These are phyloP conservation scores for Filosporella fistucella DNA, from an alignment of 495 filamentous ascomycete genomes.

Conservation along the genomic window DNA sequence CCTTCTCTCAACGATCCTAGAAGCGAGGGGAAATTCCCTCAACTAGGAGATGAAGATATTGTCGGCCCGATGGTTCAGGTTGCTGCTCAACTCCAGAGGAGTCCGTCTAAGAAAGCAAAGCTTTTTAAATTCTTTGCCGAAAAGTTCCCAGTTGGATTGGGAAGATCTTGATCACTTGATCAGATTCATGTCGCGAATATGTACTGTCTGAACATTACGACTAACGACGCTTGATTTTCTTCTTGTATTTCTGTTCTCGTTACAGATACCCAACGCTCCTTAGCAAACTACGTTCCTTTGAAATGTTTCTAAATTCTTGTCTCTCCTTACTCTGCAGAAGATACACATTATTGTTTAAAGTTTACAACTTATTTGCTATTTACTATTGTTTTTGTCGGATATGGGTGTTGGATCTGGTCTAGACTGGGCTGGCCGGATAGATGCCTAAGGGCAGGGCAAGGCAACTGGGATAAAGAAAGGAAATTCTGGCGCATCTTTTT, in stretches of 20 bases:
- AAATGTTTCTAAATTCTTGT: neutral
- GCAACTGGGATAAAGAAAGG: no score
- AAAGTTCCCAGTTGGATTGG: constrained; percentile 24
- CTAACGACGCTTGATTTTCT: neutral
- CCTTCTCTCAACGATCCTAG: constrained; percentile 57
- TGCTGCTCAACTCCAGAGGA: constrained; percentile 25
- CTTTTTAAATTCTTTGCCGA: constrained; percentile 35
- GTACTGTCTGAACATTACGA: constrained; percentile 5
- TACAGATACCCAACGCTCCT: constrained; percentile 22
- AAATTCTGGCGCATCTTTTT: no score
- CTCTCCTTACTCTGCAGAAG: neutral
- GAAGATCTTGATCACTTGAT: constrained; percentile 2
- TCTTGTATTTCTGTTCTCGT: neutral
- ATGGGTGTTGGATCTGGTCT: no score
- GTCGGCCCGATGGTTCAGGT: constrained; percentile 85
- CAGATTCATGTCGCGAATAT: neutral
- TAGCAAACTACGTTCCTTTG: constrained; percentile 19
- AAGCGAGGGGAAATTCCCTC: constrained; percentile 78
- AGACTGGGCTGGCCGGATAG: no score
- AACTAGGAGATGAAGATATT: constrained; percentile 83
- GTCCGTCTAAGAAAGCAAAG: constrained; percentile 30
- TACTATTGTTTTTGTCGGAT: no score
- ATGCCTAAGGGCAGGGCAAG: no score
- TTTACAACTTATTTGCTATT: no score
- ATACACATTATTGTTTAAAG: no score